These are phyloP conservation scores for Backusella circina DNA, from an alignment of 192 early-diverging fungal genomes.

Conservation along the genomic window DNA sequence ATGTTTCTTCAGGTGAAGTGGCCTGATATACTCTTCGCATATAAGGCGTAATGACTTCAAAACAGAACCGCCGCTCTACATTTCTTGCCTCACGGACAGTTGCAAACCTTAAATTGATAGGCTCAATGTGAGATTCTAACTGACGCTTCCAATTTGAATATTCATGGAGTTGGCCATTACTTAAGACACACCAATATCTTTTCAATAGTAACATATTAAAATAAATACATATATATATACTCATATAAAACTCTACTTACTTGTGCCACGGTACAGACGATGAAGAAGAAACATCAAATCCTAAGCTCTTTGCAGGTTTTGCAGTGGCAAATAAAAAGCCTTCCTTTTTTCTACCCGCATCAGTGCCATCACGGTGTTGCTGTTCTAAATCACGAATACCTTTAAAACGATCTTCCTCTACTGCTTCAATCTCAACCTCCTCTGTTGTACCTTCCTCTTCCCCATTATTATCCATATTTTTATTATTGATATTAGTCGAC, in stretches of 20 bases:
- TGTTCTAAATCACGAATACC: constrained; percentile 62
- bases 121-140: constrained; percentile 53
- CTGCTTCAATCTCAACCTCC: background rate
- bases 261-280: constrained; percentile 39
- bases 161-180: constrained; percentile 57
- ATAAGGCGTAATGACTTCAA: constrained; percentile 66
- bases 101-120: constrained; percentile 61
- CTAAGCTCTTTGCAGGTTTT: constrained; percentile 33
- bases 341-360: constrained; percentile 41
- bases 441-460: background rate
- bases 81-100: constrained; percentile 66
- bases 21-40: constrained; percentile 66
- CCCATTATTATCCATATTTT: background rate
- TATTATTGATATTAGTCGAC: no score
- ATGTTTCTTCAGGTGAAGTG: constrained; percentile 60
- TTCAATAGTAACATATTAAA: background rate
- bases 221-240: background rate
- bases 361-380: constrained; percentile 42
- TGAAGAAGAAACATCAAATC: constrained; percentile 24
- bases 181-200: constrained; percentile 68
- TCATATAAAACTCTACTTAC: constrained; percentile 18
- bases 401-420: constrained; percentile 36
- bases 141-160: constrained; percentile 67
- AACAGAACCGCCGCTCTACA: constrained; percentile 65
- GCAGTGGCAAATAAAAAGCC: constrained; percentile 61